Percentiles rank a stretch among this genome's conserved stretches.
These are phyloP conservation scores for Truncatella angustata DNA, from an alignment of 2,329 filamentous ascomycete genomes.

Conservation along the genomic window DNA sequence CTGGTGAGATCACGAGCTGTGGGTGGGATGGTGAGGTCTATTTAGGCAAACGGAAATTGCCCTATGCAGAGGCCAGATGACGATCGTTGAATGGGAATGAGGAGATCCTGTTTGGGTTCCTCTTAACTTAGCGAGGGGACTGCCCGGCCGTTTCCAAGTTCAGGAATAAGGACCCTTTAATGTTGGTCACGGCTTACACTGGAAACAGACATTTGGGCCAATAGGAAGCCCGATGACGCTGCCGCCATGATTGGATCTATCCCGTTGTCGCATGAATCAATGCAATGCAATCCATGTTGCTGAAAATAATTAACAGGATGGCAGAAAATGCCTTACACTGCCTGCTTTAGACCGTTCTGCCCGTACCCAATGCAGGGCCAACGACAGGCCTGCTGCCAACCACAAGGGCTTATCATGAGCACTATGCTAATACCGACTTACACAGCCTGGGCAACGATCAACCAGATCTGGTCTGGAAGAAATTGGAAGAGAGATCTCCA, in stretches of 20 bases:
- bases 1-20: too few relatives aligned
- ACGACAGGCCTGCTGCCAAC: too few relatives aligned
- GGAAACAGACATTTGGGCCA: conserved; percentile 4
- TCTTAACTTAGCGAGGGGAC: background rate
- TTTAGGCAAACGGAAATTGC: background rate
- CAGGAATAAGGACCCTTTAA: background rate
- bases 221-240: background rate
- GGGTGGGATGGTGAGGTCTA: background rate
- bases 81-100: conserved; percentile 2
- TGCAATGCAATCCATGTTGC: conserved; percentile 19
- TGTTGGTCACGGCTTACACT: conserved; percentile 10
- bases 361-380: too few relatives aligned
- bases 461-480: too few relatives aligned
- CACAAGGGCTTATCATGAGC: too few relatives aligned
- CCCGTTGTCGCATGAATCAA: conserved; percentile 20
- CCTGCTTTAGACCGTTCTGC: too few relatives aligned
- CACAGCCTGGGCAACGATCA: too few relatives aligned
- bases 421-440: too few relatives aligned
- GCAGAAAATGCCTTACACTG: conserved; percentile 12
- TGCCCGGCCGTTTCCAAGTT: conserved; percentile 12
- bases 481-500: background rate
- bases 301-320: conserved; percentile 18
- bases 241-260: conserved; percentile 8
- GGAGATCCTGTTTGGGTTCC: conserved; percentile 10
- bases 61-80: conserved; percentile 8